Evolutionary conservation across 139 green algal genomes (phyloP).

Genomic region (Diplosphaera chodatii): DNA sequence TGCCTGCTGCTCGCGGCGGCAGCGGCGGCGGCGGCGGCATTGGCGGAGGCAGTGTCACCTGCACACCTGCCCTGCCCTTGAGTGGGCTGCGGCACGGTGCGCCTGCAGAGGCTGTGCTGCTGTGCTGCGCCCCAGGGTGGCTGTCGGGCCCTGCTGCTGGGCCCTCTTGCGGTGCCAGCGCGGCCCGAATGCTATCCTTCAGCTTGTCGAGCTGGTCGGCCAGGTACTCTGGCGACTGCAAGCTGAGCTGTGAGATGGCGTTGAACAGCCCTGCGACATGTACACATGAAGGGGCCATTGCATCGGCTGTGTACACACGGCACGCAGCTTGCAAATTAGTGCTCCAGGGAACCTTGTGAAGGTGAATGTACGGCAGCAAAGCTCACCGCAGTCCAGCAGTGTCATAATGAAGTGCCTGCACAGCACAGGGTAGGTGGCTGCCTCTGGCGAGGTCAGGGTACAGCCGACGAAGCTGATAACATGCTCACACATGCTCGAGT

Average conservation of each 20-base stretch:
- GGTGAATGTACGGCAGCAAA: not conserved
- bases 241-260: not conserved
- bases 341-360: too few relatives aligned
- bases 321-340: too few relatives aligned
- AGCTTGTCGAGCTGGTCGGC: constrained; percentile 7
- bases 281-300: not conserved
- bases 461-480: constrained; percentile 7
- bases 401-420: constrained; percentile 2
- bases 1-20: not conserved
- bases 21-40: too few relatives aligned
- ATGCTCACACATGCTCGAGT: constrained; percentile 8
- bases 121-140: too few relatives aligned
- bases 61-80: not conserved
- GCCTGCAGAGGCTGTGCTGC: too few relatives aligned
- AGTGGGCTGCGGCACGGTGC: too few relatives aligned
- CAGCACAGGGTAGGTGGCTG: constrained; percentile 3
- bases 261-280: not conserved
- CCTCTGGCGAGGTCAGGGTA: constrained; percentile 12
- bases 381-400: constrained; percentile 11
- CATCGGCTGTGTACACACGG: too few relatives aligned
- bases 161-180: constrained; percentile 14
- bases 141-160: too few relatives aligned
- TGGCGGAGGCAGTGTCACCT: not conserved
- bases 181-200: constrained; percentile 3
- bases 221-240: not conserved